Base-by-base conservation (phyloP, 1,284 basidiomycete genomes). In the Butyriboletus regius region DNA sequence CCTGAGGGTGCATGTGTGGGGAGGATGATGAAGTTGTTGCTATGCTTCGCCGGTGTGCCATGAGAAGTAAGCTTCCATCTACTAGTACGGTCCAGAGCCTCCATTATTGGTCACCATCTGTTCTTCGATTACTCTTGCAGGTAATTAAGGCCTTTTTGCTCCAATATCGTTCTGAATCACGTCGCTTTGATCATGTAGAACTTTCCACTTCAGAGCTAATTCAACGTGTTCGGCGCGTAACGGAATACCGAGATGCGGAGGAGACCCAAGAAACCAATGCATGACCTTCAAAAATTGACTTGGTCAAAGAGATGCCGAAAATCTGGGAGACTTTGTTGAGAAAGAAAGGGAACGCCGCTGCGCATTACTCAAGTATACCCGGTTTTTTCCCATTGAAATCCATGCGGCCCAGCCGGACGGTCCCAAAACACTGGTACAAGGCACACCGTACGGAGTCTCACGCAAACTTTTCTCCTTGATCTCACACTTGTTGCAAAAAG, bases 81-180 rank as follows among this genome's bases (percentile, higher is more conserved):
- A n/a, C n/a, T n/a, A n/a, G n/a, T n/a, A 34, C 18, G 36, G 17
- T 37, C 28, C n/a, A 39, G 38, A 10, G 22, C 37, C 39, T 41
- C 44, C 22, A 39, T 50, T 57, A 35, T 46, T 45, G 32, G 45
- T 35, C 36, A 54, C 26, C 8, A 42, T 51, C n/a, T 18, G 54
- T 39, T 32, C 33, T 39, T 41, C 24, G 28, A 38, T 43, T 60
- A 18, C 45, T 32, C 28, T 58, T 51, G 46, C 46, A 33, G 38
- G 46, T 32, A 54, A 38, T 31, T 22, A 29, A 31, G 18, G 4
- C 36, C n/a, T 29, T n/a, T 32, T 36, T 46, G 7, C 29, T 18
- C 20, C 18, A 34, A 37, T 26, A 7, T 32, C 33, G 20, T 47
- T 32, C 9, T 9, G 24, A 24, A 24, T 24, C 32, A 39, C 12